These are phyloP conservation scores for Thermomucor indicae-seudaticae DNA, from an alignment of 371 early-diverging fungal species.

Conservation along the genomic window DNA sequence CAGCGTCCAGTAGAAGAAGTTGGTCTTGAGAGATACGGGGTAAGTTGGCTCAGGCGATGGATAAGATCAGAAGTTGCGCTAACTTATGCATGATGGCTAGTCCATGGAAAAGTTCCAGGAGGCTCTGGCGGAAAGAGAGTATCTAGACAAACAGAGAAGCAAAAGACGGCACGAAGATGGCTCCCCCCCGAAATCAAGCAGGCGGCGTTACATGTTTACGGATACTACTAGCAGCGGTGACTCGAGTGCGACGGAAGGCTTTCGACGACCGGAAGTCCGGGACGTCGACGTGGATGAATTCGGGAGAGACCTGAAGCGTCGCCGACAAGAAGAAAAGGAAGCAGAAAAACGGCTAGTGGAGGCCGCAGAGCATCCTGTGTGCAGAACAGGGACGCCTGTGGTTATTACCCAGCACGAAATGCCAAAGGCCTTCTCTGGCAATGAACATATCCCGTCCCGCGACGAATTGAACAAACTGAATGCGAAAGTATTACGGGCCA, in stretches of 20 bases:
- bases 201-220: slow-evolving; percentile 30
- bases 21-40: slow-evolving; percentile 70
- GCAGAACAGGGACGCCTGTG: slow-evolving; percentile 9
- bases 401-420: slow-evolving; percentile 23
- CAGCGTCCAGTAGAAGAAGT: slow-evolving; percentile 60
- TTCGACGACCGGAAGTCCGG: slow-evolving; percentile 24
- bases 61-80: not conserved
- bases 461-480: slow-evolving; percentile 85
- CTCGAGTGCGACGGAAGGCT: slow-evolving; percentile 10
- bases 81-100: slow-evolving; percentile 16
- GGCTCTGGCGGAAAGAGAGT: slow-evolving; percentile 64
- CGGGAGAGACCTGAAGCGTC: slow-evolving; percentile 25
- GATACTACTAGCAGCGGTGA: no score
- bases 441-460: slow-evolving; percentile 32
- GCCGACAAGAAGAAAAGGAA: slow-evolving; percentile 7
- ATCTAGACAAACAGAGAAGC: slow-evolving; percentile 46
- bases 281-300: slow-evolving; percentile 34
- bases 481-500: slow-evolving; percentile 80
- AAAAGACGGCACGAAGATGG: not conserved
- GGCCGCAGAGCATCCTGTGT: slow-evolving; percentile 15
- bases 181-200: slow-evolving; percentile 1
- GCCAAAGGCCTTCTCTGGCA: slow-evolving; percentile 12
- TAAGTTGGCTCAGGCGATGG: slow-evolving; percentile 10
- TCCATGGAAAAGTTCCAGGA: slow-evolving; percentile 64
- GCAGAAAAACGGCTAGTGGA: slow-evolving; percentile 20